Base-by-base conservation (phyloP, 1,139 yeast species). In the Kodamaea sp. region DNA sequence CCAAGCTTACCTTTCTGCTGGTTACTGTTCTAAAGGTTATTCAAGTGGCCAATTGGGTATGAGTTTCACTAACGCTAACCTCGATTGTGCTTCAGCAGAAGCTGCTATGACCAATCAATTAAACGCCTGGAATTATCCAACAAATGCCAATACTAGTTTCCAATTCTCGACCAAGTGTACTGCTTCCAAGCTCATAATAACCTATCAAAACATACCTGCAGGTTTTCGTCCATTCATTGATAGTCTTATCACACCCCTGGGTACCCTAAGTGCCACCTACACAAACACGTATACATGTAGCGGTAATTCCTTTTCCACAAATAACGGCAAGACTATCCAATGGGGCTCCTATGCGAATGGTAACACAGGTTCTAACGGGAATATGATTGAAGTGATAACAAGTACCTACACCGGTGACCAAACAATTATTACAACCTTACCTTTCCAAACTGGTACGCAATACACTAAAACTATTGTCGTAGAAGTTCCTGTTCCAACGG, bases 141-240 rank as follows among this genome's bases (percentile, higher is more conserved):
- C 40, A 25, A 36, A 48, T 8, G 35, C 40, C 1, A 23, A 35
- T 29, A 29, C 38, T 24, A 11, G 37, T 24, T 32, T 44, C 28
- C 27, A 31, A 8, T 43, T 30, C 28, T 37, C 54, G 1, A 41
- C 42, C 8, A 15, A 47, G 1, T 62, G 66, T 50, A 32, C 49
- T n/a, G 8, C 48, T 1, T 30, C 34, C 5, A 36, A 43, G 0
- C 47, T 44, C 33, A 29, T 36, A 1, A 43, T 58, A 4, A 36
- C 37, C 7, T 63, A 54, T 42, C 12, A 31, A 1, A 54, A 57
- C 38, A 39, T 63, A 27, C 67, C 69, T 2, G 58, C 63, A 3
- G 69, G 67, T 3, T 61, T 49, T 43, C 49, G 66, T 28, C 63
- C 65, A n/a, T 64, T 51, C 42, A 42, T 64, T 30, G 61, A 53